These are phyloP conservation scores for Metschnikowia koreensis DNA, from an alignment of 805 yeast species.

Conservation along the genomic window DNA sequence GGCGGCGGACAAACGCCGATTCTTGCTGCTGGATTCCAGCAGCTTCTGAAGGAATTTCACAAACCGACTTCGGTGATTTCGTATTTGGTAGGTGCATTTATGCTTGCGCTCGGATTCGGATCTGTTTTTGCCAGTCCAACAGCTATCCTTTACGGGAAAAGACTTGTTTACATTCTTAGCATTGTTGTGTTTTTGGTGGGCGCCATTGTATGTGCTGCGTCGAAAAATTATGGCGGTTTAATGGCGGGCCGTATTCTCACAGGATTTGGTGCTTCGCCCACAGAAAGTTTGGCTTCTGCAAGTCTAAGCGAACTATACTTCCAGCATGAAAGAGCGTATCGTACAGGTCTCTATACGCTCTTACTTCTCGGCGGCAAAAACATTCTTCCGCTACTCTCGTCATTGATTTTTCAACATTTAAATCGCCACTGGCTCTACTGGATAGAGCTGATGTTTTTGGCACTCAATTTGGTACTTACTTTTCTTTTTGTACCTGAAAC, in stretches of 20 bases:
- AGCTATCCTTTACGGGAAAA: constrained; percentile 56
- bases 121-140: constrained; percentile 57
- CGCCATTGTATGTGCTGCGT: constrained; percentile 52
- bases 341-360: constrained; percentile 57
- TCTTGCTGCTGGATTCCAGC: constrained; percentile 54
- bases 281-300: constrained; percentile 59
- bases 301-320: constrained; percentile 62
- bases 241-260: constrained; percentile 57
- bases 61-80: constrained; percentile 42
- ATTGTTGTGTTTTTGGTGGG: constrained; percentile 50
- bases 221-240: constrained; percentile 47
- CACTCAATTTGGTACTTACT: constrained; percentile 42
- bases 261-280: constrained; percentile 62
- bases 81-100: constrained; percentile 56
- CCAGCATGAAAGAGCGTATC: constrained; percentile 59
- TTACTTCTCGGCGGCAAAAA: constrained; percentile 62
- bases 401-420: constrained; percentile 47
- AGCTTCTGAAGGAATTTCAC: constrained; percentile 42
- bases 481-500: constrained; percentile 63
- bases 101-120: constrained; percentile 60
- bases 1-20: constrained; percentile 65
- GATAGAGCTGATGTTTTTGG: constrained; percentile 54
- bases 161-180: constrained; percentile 52
- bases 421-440: constrained; percentile 63
- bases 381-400: constrained; percentile 54